A percentile compares a stretch with the other conserved stretches of the same genome.
These are phyloP conservation scores for Lentinus brumalis DNA, from an alignment of 768 basidiomycete genomes.

Conservation along the genomic window DNA sequence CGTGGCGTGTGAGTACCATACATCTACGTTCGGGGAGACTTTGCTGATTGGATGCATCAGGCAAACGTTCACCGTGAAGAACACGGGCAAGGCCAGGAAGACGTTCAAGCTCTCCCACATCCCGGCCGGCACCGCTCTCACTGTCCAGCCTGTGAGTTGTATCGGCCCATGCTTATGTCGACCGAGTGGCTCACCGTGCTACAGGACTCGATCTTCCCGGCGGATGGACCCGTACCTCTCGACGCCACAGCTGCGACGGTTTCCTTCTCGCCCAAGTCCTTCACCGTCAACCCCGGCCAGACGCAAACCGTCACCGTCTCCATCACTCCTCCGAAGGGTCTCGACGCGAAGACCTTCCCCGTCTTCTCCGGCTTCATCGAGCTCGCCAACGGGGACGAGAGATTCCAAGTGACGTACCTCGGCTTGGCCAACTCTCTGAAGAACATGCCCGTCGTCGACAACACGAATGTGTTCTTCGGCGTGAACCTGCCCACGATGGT, in stretches of 20 bases:
- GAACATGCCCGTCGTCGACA: constrained; percentile 53
- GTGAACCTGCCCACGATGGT: constrained; percentile 44
- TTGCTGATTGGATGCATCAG: constrained; percentile 27
- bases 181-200: neutral
- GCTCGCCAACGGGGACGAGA: constrained; percentile 36
- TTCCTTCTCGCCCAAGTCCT: constrained; percentile 42
- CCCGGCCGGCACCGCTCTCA: constrained; percentile 58
- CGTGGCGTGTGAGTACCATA: constrained; percentile 38
- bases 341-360: constrained; percentile 48
- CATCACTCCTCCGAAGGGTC: constrained; percentile 49
- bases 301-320: constrained; percentile 42
- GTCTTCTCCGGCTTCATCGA: constrained; percentile 63
- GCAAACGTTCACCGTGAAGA: constrained; percentile 53
- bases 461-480: constrained; percentile 51
- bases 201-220: constrained; percentile 44
- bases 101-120: constrained; percentile 52
- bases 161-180: no score
- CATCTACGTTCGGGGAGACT: neutral
- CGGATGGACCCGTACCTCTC: constrained; percentile 53
- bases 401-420: constrained; percentile 47
- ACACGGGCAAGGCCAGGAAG: constrained; percentile 45
- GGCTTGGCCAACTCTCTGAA: constrained; percentile 46
- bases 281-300: constrained; percentile 49
- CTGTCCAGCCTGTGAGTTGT: constrained; percentile 43
- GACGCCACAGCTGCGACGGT: constrained; percentile 48